phyloP scores from a whole-genome alignment of 2,329 filamentous ascomycete species.

The Fusarium torulosum region DNA sequence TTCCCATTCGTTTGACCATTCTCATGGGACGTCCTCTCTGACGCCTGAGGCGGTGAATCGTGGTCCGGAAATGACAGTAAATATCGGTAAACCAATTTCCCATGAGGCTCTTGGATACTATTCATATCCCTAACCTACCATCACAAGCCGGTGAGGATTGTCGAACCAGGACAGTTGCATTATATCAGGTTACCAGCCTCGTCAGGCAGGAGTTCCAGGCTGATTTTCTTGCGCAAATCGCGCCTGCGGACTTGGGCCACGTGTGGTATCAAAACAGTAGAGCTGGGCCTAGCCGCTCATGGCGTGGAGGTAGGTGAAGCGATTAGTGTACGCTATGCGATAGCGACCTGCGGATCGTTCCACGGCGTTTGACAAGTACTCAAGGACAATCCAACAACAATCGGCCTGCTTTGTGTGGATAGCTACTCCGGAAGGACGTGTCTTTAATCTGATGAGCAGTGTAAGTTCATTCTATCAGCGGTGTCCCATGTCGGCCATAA shows the following conservation, averaged over 20 bases:
- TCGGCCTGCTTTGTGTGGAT: conserved; percentile 8
- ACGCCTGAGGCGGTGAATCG: conserved; percentile 18
- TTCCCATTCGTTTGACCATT: conserved; percentile 20
- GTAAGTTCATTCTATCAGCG: conserved; percentile 22
- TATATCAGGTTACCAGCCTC: no score
- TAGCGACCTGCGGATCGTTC: conserved; percentile 4
- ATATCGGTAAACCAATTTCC: not conserved
- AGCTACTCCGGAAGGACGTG: conserved; percentile 18
- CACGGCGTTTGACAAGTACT: not conserved
- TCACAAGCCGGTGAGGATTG: not conserved
- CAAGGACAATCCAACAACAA: conserved; percentile 14
- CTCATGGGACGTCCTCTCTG: conserved; percentile 4
- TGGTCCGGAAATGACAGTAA: not conserved
- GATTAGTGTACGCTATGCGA: conserved; percentile 26
- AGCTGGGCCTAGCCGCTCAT: conserved; percentile 16
- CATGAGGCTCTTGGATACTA: not conserved
- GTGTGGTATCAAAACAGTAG: conserved; percentile 13
- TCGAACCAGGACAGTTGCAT: not conserved
- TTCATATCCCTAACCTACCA: not conserved
- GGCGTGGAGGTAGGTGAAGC: not conserved
- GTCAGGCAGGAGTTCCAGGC: not conserved
- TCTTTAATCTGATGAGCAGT: conserved; percentile 24
- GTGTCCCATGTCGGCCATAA: not conserved
- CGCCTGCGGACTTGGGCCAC: conserved; percentile 1
- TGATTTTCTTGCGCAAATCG: conserved; percentile 5